A percentile compares a stretch with the other conserved stretches of the same genome.
Evolutionary conservation across 352 stramenopile species (phyloP).

Genomic region (Pythium vanterpoolii): DNA sequence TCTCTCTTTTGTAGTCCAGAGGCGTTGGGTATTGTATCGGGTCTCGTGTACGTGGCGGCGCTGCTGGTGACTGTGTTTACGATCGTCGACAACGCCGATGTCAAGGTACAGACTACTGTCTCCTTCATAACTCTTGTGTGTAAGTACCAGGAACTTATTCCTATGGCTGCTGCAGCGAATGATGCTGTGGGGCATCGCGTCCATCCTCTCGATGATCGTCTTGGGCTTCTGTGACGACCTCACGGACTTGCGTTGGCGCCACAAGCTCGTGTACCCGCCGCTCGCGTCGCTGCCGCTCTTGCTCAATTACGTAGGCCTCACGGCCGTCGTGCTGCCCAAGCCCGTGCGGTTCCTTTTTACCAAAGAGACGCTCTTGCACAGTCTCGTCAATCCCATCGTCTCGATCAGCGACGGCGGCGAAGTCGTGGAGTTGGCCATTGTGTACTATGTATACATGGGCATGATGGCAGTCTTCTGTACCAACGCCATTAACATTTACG

Average conservation of each 20-base stretch:
- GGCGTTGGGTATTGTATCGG: constrained; percentile 84
- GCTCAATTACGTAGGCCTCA: constrained; percentile 95
- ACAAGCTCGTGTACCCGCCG: constrained; percentile 97
- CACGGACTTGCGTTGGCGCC: constrained; percentile 93
- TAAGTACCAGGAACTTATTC: neutral
- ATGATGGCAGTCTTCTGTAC: constrained; percentile 99
- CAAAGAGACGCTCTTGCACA: constrained; percentile 54
- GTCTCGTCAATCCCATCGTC: constrained; percentile 59
- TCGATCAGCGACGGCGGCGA: constrained; percentile 73
- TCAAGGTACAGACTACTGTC: constrained; percentile 31
- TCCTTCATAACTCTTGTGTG: neutral
- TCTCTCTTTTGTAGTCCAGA: constrained; percentile 57
- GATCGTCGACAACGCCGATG: constrained; percentile 59
- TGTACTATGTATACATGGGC: constrained; percentile 99
- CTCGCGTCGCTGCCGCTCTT: constrained; percentile 96
- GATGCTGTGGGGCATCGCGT: constrained; percentile 80
- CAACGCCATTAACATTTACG: constrained; percentile 99
- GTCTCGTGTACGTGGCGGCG: constrained; percentile 76
- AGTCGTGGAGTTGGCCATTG: constrained; percentile 90
- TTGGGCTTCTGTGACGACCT: constrained; percentile 95
- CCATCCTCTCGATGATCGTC: constrained; percentile 91
- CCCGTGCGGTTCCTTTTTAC: constrained; percentile 69
- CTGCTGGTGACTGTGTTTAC: constrained; percentile 70
- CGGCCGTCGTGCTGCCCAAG: constrained; percentile 92
- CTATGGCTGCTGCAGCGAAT: constrained; percentile 38